Evolutionary conservation across 2,329 filamentous ascomycete species (phyloP).

Genomic region (Talaromyces islandicus): DNA sequence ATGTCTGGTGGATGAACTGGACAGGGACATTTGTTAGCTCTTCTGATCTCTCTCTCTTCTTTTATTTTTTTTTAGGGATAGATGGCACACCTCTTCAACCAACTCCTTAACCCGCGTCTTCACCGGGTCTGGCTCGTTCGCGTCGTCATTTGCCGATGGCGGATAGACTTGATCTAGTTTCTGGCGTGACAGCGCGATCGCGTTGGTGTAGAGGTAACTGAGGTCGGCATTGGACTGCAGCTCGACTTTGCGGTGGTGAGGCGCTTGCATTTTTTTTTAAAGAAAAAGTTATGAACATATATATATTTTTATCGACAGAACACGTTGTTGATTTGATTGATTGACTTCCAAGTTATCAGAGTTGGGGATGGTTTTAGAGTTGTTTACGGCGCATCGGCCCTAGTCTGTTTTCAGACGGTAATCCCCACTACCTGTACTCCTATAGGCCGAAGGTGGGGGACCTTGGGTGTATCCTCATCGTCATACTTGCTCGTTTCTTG

Average conservation of each 20-base stretch:
- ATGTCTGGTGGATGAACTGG: conserved; percentile 41
- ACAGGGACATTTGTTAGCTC: not conserved
- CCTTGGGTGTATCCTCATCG: not conserved
- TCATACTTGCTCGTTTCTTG: not conserved
- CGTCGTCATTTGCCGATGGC: conserved; percentile 34
- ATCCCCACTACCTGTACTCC: not conserved
- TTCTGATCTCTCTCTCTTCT: too few relatives aligned
- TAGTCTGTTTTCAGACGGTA: not conserved
- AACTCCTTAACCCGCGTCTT: conserved; percentile 37
- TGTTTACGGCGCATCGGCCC: not conserved
- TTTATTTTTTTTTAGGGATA: not conserved
- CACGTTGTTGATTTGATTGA: not conserved
- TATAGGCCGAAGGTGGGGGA: not conserved
- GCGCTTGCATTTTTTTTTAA: conserved; percentile 14
- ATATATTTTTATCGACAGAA: too few relatives aligned
- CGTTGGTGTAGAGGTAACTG: conserved; percentile 43
- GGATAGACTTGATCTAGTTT: conserved; percentile 46
- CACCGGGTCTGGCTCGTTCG: conserved; percentile 34
- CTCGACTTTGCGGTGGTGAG: conserved; percentile 45
- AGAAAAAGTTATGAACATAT: too few relatives aligned
- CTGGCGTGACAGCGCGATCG: conserved; percentile 37
- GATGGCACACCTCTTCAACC: conserved; percentile 31
- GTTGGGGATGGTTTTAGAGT: not conserved
- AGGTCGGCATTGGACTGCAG: conserved; percentile 46
- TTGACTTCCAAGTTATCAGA: not conserved